Percentiles rank a stretch among this genome's conserved stretches.
phyloP scores from a whole-genome alignment of 306 rosid genomes.

The Casuarina glauca region DNA sequence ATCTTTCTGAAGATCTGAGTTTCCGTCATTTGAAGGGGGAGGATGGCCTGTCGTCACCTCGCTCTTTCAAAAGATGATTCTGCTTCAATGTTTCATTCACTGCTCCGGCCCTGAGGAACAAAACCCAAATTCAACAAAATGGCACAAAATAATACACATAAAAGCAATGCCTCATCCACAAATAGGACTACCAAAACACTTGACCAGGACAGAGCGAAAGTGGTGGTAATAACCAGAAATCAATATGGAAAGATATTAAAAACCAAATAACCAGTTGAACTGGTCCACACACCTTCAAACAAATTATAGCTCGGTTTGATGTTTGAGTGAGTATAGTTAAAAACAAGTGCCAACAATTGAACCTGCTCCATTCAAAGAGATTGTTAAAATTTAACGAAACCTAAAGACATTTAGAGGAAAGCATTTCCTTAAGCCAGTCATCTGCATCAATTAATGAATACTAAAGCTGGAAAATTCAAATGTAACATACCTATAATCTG shows the following conservation, averaged over 20 bases:
- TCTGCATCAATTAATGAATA: background rate
- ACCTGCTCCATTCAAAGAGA: constrained; percentile 4
- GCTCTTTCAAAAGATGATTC: constrained; percentile 74
- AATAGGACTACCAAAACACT: background rate
- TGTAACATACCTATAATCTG: background rate
- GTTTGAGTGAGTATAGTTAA: background rate
- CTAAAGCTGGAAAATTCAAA: background rate
- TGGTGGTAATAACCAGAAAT: background rate
- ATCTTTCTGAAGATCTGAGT: constrained; percentile 43
- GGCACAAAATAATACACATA: background rate
- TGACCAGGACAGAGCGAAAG: background rate
- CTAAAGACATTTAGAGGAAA: background rate
- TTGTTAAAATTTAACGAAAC: background rate
- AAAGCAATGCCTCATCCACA: background rate
- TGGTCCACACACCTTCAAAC: constrained; percentile 4
- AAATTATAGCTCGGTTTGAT: constrained; percentile 7
- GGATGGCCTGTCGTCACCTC: constrained; percentile 59
- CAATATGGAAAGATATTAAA: background rate
- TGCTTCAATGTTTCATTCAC: constrained; percentile 99
- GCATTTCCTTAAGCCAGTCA: constrained; percentile 8
- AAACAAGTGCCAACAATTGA: constrained; percentile 12
- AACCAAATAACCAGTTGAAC: background rate
- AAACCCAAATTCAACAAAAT: constrained; percentile 5
- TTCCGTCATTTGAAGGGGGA: constrained; percentile 52
- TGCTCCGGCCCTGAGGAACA: constrained; percentile 81